Percentiles rank a stretch among this genome's conserved stretches.
phyloP scores from a whole-genome alignment of 2,329 filamentous ascomycete genomes.

The Colletotrichum paranaense region DNA sequence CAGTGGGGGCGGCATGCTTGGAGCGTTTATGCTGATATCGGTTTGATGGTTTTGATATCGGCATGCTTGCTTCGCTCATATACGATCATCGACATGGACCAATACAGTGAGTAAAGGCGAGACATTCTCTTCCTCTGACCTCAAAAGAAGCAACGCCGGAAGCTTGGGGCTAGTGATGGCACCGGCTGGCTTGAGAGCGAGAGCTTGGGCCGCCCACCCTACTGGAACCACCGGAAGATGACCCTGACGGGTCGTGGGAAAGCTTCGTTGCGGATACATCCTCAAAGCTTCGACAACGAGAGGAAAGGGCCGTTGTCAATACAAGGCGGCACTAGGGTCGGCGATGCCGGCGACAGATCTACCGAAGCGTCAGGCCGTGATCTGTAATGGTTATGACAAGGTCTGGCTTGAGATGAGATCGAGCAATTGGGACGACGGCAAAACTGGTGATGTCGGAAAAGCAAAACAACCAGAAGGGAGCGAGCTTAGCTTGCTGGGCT shows the following conservation, averaged over 20 bases:
- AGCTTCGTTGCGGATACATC: not conserved
- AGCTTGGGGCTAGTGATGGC: conserved; percentile 23
- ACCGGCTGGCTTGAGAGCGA: conserved; percentile 5
- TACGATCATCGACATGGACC: conserved; percentile 12
- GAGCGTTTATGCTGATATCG: not conserved
- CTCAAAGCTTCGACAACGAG: conserved; percentile 1
- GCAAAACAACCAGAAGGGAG: conserved; percentile 15
- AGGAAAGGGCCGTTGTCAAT: not conserved
- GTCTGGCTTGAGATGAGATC: conserved; percentile 1
- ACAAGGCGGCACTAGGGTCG: not conserved
- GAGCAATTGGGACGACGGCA: conserved; percentile 15
- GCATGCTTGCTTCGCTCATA: not conserved
- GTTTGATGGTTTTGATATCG: not conserved
- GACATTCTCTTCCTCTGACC: conserved; percentile 2
- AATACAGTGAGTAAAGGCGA: not conserved
- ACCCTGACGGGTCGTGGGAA: not conserved
- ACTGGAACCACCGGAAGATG: not conserved
- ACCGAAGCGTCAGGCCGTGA: not conserved
- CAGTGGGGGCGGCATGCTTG: not conserved
- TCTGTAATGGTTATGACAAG: not conserved
- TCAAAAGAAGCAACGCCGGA: conserved; percentile 10
- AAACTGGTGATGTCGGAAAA: conserved; percentile 19
- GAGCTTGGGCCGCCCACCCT: conserved; percentile 21
- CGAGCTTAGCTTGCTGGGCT: not conserved
- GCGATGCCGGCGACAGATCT: not conserved